Evolutionary conservation across 257 asterid species (phyloP), one percentile per base, ranked within the genome.

Genomic region (Solanum bukasovii): DNA sequence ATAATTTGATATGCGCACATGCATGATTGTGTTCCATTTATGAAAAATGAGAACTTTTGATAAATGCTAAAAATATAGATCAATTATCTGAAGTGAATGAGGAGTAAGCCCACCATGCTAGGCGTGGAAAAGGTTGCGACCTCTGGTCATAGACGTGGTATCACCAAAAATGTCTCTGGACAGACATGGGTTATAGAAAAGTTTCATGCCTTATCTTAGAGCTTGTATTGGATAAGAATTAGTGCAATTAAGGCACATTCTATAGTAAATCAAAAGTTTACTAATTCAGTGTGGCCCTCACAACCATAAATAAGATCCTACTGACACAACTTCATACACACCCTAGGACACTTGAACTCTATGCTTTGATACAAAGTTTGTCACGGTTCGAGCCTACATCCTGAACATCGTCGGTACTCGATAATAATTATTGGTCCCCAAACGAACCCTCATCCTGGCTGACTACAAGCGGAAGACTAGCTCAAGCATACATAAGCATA

Each of bases 341-440:
- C 65, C n/a, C n/a, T 56, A 6, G 23, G 65, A 56, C n/a, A 56
- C n/a, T 18, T 56, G 65, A 56, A 56, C 65, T 56, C 10, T 18
- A 56, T 56, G 10, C n/a, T 18, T 0, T 56, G 65, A 18, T 56
- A 56, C 65, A 10, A 56, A 56, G 4, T 56, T 56, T 56, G 4
- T 18, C 65, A 56, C n/a, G 10, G 7, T 56, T 0, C 9, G 1
- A 18, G 65, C n/a, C 10, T 56, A 16, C 65, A 56, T n/a, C 23
- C 2, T 18, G 1, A 0, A 6, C 4, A 4, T 7, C 4, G 65
- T 20, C 1, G 4, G 1, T 4, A 56, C 65, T 56, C n/a, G 0
- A 52, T 4, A 56, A 1, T 1, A 1, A 49, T 49, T 49, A 3
- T 49, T 49, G 59, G 21, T 49, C 59, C 21, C 61, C 20, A 49